Evolutionary conservation across 2,329 filamentous ascomycete genomes (phyloP).

Genomic region (Phialophora chinensis): DNA sequence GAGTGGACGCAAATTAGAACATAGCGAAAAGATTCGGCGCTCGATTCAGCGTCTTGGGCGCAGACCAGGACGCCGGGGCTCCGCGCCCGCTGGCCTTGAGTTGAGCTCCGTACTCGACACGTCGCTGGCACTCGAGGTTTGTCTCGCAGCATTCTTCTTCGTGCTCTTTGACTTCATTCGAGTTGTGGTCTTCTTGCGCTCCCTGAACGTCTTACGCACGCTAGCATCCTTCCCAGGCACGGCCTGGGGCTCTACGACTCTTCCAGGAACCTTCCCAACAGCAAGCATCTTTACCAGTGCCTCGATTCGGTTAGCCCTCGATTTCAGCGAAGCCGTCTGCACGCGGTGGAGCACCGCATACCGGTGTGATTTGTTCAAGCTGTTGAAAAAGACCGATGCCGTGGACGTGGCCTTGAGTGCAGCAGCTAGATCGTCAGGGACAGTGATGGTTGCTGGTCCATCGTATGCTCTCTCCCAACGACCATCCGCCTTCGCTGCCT

Average conservation of each 20-base stretch:
- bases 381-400: conserved; percentile 51
- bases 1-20: conserved; percentile 31
- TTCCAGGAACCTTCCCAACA: conserved; percentile 28
- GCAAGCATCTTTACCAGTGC: conserved; percentile 52
- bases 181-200: not conserved
- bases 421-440: conserved; percentile 57
- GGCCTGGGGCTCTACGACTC: not conserved
- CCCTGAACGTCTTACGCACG: not conserved
- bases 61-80: conserved; percentile 16
- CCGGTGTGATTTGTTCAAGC: conserved; percentile 53
- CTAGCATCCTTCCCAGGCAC: not conserved
- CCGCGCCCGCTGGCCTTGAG: not conserved
- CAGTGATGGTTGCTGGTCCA: conserved; percentile 54
- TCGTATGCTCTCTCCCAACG: conserved; percentile 65
- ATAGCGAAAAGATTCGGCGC: conserved; percentile 1
- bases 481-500: conserved; percentile 63
- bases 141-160: not conserved
- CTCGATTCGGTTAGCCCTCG: conserved; percentile 49
- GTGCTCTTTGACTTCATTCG: not conserved
- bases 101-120: not conserved
- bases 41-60: conserved; percentile 10
- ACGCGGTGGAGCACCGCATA: conserved; percentile 57
- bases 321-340: conserved; percentile 48
- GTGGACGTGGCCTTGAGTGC: conserved; percentile 49
- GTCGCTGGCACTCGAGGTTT: not conserved